Evolutionary conservation across 345 rosid species (phyloP).

Genomic region (Cochlearia excelsa): DNA sequence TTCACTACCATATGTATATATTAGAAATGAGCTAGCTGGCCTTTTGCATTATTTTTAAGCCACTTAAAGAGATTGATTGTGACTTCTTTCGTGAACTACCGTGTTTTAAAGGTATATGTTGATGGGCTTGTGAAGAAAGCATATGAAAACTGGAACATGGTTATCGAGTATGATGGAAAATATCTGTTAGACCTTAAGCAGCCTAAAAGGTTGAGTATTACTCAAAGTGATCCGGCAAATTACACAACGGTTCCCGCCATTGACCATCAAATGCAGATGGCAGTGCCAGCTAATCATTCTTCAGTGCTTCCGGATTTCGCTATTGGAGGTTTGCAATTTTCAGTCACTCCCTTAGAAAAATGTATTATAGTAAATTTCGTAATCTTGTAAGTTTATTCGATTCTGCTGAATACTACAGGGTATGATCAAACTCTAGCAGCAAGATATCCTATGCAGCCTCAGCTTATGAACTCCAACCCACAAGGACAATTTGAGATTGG

Average conservation of each 20-base stretch:
- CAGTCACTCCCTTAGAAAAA: slow-evolving; percentile 2
- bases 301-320: slow-evolving; percentile 48
- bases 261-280: slow-evolving; percentile 55
- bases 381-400: slow-evolving; percentile 14
- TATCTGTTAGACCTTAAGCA: slow-evolving; percentile 69
- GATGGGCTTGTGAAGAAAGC: slow-evolving; percentile 90
- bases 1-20: neutral
- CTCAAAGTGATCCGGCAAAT: slow-evolving; percentile 47
- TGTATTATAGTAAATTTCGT: neutral
- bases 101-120: slow-evolving; percentile 64
- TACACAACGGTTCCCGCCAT: slow-evolving; percentile 41
- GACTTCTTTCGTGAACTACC: slow-evolving; percentile 2
- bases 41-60: neutral
- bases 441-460: slow-evolving; percentile 53
- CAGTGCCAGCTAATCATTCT: slow-evolving; percentile 50
- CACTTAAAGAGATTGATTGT: neutral
- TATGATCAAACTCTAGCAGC: slow-evolving; percentile 47
- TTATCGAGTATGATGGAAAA: slow-evolving; percentile 87
- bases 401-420: slow-evolving; percentile 40
- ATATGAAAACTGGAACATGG: slow-evolving; percentile 86
- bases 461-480: slow-evolving; percentile 52
- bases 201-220: slow-evolving; percentile 46
- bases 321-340: slow-evolving; percentile 58
- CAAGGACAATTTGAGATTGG: slow-evolving; percentile 46
- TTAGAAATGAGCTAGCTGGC: neutral